A percentile compares a stretch with the other conserved stretches of the same genome.
phyloP scores from a whole-genome alignment of 2,329 filamentous ascomycete genomes.

The Blastomyces gilchristii region DNA sequence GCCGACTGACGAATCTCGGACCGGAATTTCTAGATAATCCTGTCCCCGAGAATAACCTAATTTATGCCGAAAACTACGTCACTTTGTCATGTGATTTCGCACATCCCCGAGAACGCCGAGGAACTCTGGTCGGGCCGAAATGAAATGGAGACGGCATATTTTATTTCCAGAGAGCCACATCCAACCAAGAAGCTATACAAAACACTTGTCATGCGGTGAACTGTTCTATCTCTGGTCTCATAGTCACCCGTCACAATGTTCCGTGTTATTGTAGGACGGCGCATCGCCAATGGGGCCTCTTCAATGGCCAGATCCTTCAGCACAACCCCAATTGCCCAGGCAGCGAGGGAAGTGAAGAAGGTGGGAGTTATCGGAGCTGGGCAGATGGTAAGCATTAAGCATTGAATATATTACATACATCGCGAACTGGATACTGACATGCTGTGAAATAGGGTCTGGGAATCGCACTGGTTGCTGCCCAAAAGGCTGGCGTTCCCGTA shows the following conservation, averaged over 20 bases:
- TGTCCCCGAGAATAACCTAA: background rate
- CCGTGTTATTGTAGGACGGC: slow-evolving; percentile 25
- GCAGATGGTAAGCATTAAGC: slow-evolving; percentile 71
- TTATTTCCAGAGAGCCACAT: background rate
- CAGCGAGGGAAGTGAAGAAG: slow-evolving; percentile 61
- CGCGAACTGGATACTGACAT: background rate
- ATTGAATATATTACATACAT: background rate
- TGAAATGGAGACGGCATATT: background rate
- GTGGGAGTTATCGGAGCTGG: slow-evolving; percentile 89
- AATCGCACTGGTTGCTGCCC: slow-evolving; percentile 87
- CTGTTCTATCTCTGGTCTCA: background rate
- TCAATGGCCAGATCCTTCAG: slow-evolving; percentile 53
- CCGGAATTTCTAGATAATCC: background rate
- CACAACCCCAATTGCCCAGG: slow-evolving; percentile 49
- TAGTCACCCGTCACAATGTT: slow-evolving; percentile 22
- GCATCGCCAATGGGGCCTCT: slow-evolving; percentile 24
- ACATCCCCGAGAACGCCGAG: background rate
- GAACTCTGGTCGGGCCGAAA: background rate
- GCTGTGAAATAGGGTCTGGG: slow-evolving; percentile 61
- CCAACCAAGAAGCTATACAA: background rate
- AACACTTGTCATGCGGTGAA: background rate
- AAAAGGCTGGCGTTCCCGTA: slow-evolving; percentile 72
- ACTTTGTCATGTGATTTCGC: background rate
- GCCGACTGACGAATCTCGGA: slow-evolving; percentile 8
- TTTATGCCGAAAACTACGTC: background rate